Evolutionary conservation across 1,139 yeast species (phyloP).

Genomic region (Taphrina sp.): DNA sequence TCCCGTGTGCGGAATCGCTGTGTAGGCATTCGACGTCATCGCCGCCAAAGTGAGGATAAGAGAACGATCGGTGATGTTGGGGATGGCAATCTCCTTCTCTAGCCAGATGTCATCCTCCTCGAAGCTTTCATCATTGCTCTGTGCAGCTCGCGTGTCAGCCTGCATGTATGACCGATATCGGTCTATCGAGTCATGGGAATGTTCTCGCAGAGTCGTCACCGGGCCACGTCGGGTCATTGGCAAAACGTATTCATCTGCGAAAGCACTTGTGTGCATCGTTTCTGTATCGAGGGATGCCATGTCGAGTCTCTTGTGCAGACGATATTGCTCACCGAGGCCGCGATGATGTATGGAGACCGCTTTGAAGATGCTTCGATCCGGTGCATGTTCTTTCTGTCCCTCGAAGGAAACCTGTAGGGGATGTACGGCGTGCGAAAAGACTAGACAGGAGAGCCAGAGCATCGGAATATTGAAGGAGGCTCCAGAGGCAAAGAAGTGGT

Average conservation of each 20-base stretch:
- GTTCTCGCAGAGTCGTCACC: neutral
- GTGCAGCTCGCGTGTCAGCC: neutral
- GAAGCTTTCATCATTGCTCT: neutral
- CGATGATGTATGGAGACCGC: constrained; percentile 11
- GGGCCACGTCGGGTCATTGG: neutral
- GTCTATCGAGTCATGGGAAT: neutral
- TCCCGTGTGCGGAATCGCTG: constrained; percentile 68
- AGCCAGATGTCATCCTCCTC: neutral
- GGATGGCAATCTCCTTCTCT: constrained; percentile 46
- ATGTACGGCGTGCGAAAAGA: too few relatives aligned
- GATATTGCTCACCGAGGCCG: constrained; percentile 16
- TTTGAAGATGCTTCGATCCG: constrained; percentile 1
- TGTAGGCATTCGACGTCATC: constrained; percentile 91
- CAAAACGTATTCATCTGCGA: constrained; percentile 2
- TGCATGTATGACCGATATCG: neutral
- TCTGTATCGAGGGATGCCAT: neutral
- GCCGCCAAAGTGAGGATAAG: constrained; percentile 75
- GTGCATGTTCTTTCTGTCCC: too few relatives aligned
- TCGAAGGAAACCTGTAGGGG: too few relatives aligned
- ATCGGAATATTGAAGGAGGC: too few relatives aligned
- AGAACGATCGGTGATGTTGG: constrained; percentile 69
- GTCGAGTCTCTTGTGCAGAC: constrained; percentile 17
- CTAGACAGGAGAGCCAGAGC: too few relatives aligned
- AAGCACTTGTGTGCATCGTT: neutral
- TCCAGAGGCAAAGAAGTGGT: too few relatives aligned